phyloP scores from a whole-genome alignment of 805 yeast genomes.

The Kurtzmaniella fragi region DNA sequence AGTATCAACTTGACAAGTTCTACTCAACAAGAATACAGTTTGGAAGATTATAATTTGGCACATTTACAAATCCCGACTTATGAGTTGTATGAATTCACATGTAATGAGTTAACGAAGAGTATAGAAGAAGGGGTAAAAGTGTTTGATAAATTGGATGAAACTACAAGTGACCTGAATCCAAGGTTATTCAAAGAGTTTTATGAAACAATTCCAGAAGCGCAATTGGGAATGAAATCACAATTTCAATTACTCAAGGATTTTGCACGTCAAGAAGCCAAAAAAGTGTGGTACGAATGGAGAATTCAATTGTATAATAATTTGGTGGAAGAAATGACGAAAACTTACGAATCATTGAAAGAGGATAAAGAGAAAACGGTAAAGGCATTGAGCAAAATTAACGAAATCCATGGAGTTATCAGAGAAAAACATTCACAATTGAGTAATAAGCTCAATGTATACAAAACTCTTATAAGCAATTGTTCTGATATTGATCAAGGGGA shows the following conservation, averaged over 20 bases:
- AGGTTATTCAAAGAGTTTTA: constrained; percentile 46
- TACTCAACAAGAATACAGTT: constrained; percentile 7
- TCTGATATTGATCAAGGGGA: constrained; percentile 6
- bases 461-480: not conserved
- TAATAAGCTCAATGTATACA: not conserved
- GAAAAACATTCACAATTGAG: not conserved
- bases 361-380: constrained; percentile 1
- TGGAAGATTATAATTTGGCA: constrained; percentile 34
- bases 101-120: constrained; percentile 48
- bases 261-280: constrained; percentile 48
- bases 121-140: constrained; percentile 44
- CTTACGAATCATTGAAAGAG: constrained; percentile 3
- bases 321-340: constrained; percentile 22
- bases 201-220: constrained; percentile 31
- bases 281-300: constrained; percentile 64
- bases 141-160: constrained; percentile 45
- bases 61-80: constrained; percentile 37
- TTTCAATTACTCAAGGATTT: constrained; percentile 46
- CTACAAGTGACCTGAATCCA: constrained; percentile 43
- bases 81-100: constrained; percentile 49
- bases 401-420: constrained; percentile 2
- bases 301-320: constrained; percentile 45
- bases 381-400: constrained; percentile 6
- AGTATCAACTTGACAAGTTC: constrained; percentile 12
- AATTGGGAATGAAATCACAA: constrained; percentile 40